phyloP scores from a whole-genome alignment of 1,139 yeast species.

The Starmera stellimalicola region DNA sequence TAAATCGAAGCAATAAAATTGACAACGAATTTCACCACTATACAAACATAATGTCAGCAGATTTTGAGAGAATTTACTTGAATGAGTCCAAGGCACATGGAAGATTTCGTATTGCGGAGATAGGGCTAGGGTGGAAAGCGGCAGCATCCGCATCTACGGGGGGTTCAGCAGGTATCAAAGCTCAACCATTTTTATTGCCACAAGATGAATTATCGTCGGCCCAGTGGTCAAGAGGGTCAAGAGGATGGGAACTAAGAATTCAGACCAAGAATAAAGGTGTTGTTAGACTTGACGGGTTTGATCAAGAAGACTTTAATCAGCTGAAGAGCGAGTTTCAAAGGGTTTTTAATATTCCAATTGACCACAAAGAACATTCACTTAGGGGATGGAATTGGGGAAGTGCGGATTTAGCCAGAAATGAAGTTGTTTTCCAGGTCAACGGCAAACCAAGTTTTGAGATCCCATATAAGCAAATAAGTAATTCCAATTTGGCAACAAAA shows the following conservation, averaged over 20 bases:
- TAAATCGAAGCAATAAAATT: background rate
- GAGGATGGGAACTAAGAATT: conserved; percentile 83
- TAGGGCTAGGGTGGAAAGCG: conserved; percentile 92
- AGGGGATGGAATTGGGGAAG: conserved; percentile 99
- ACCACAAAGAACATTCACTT: conserved; percentile 80
- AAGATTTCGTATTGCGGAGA: conserved; percentile 86
- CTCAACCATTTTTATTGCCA: conserved; percentile 77
- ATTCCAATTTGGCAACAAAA: conserved; percentile 87
- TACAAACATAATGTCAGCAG: conserved; percentile 17
- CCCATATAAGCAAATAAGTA: conserved; percentile 71
- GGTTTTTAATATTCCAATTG: conserved; percentile 63
- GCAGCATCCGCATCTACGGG: conserved; percentile 38
- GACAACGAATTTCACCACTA: background rate
- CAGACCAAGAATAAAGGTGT: conserved; percentile 87
- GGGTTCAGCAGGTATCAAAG: conserved; percentile 45
- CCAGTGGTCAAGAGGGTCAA: conserved; percentile 88
- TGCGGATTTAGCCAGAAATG: conserved; percentile 86
- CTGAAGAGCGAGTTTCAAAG: conserved; percentile 79
- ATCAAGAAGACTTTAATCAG: conserved; percentile 66
- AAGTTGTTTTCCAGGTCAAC: conserved; percentile 75
- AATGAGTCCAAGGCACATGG: conserved; percentile 83
- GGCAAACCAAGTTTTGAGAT: conserved; percentile 88
- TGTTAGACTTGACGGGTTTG: conserved; percentile 86
- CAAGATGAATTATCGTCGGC: conserved; percentile 74
- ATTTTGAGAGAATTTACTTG: conserved; percentile 80